phyloP scores from a whole-genome alignment of 768 basidiomycete species.

The Leccinum arenicola region DNA sequence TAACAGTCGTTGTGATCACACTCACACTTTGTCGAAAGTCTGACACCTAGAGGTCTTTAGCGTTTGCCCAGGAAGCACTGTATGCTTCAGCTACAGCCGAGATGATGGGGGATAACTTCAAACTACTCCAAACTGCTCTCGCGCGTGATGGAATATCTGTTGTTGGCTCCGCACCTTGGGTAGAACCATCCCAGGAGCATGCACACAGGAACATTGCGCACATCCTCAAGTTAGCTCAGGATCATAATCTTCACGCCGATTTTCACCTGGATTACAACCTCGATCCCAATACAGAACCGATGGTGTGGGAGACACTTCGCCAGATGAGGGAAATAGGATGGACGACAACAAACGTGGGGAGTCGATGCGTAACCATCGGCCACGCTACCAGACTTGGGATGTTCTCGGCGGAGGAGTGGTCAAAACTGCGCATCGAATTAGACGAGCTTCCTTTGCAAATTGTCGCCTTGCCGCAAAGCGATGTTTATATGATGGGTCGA shows the following conservation, averaged over 20 bases:
- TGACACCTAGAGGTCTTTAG: slow-evolving; percentile 28
- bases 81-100: slow-evolving; percentile 37
- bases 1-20: not conserved
- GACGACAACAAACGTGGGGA: slow-evolving; percentile 26
- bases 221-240: slow-evolving; percentile 46
- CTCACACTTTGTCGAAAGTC: not conserved
- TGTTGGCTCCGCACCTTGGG: slow-evolving; percentile 65
- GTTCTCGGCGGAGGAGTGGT: slow-evolving; percentile 47
- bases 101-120: slow-evolving; percentile 43
- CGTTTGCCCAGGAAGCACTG: slow-evolving; percentile 61
- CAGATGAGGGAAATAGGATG: slow-evolving; percentile 34
- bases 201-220: slow-evolving; percentile 53
- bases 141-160: slow-evolving; percentile 41
- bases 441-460: slow-evolving; percentile 48
- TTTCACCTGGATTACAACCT: slow-evolving; percentile 72
- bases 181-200: slow-evolving; percentile 48
- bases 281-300: slow-evolving; percentile 46
- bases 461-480: slow-evolving; percentile 59
- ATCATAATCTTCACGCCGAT: slow-evolving; percentile 44
- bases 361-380: slow-evolving; percentile 49
- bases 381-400: slow-evolving; percentile 59
- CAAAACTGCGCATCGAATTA: slow-evolving; percentile 34
- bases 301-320: slow-evolving; percentile 53
- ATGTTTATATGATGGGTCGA: slow-evolving; percentile 69
- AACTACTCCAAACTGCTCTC: slow-evolving; percentile 44